Base-by-base conservation (phyloP, 2,329 filamentous ascomycete genomes). In the Pseudogymnoascus sp. region DNA sequence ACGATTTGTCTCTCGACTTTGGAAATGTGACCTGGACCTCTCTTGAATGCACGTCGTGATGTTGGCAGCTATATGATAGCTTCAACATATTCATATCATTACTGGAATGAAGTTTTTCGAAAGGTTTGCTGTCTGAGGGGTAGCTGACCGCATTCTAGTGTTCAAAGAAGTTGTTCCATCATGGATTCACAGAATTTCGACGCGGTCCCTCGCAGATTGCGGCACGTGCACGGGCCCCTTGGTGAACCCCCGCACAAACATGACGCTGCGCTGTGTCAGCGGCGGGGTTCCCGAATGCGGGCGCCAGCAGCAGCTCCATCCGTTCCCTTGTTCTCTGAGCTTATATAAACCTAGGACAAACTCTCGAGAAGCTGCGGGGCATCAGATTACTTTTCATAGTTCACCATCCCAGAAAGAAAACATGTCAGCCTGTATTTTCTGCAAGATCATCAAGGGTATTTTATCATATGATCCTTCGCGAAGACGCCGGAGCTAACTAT, bases 371-470 rank as follows among this genome's bases (percentile, higher is more conserved):
- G 45, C 23, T 31, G 25, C 45, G 28, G 28, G 49, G 49, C 16
- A 55, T 33, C 25, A 55, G n/a, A 55, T 55, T 55, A 55, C 49
- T 55, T 55, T 35, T 55, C 25, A 55, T 55, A 55, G 37, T 18
- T 35, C 49, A 55, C 49, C 49, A 55, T 33, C 14, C 49, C n/a
- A 33, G 49, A 18, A 55, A 40, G 38, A 60, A 40, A 78, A 69
- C 64, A 83, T 85, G 79, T 82, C 88, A 61, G 81, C 88, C 66
- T 99, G 95, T 75, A 91, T 97, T 73, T 99, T 99, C 81, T 99
- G 95, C 83, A 96, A 91, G 77, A 97, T 99, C 75, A 89, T 99
- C 80, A 96, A 96, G 84, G 93, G 93, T 81, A 60, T 40, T 25
- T 25, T 21, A 18, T 41, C 14, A 66, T 38, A 12, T 33, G 31